Conservation (phyloP, 140 eudicot species). For the Bidens hawaiensis region DNA sequence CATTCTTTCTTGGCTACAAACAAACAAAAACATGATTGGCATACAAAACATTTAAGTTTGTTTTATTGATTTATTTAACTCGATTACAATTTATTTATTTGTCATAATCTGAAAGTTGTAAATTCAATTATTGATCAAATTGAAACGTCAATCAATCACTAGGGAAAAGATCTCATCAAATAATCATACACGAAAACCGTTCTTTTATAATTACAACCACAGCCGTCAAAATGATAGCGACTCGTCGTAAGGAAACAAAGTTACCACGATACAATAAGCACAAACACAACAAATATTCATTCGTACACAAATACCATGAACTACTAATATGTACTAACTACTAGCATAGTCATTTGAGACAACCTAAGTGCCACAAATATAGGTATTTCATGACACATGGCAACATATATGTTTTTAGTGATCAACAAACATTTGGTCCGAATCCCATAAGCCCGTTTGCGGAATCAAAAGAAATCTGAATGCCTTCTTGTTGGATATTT, state of each 20-base stretch:
- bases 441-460: slow-evolving; percentile 69
- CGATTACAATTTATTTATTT: neutral
- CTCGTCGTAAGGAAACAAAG: neutral
- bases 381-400: neutral
- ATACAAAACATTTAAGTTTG: neutral
- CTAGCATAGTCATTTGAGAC: neutral
- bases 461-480: slow-evolving; percentile 70
- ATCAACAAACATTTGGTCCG: slow-evolving; percentile 73
- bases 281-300: neutral
- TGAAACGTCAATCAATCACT: neutral
- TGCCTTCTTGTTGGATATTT: slow-evolving; percentile 95
- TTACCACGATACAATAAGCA: neutral
- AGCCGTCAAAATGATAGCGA: neutral
- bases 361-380: slow-evolving; percentile 1
- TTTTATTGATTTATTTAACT: neutral
- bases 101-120: neutral
- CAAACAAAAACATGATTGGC: too few relatives aligned
- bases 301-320: slow-evolving; percentile 1
- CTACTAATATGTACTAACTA: slow-evolving; percentile 9
- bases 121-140: neutral
- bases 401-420: neutral
- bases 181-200: neutral
- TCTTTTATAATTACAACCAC: slow-evolving; percentile 10
- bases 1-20: neutral
- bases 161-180: neutral